Conservation (phyloP, 2,329 filamentous ascomycete species). For the Alternaria gaisen region DNA sequence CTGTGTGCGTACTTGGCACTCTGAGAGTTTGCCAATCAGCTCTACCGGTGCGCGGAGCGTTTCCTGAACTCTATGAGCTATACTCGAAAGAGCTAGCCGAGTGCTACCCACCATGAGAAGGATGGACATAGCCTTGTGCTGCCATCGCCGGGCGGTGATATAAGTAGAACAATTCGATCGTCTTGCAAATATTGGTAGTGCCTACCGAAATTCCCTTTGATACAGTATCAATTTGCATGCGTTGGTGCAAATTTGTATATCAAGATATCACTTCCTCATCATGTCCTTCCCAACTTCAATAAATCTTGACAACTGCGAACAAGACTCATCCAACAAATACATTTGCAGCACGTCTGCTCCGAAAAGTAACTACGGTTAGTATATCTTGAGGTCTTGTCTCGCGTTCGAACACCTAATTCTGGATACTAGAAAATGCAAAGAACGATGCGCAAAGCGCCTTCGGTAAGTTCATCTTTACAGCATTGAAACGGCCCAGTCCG, state of each 20-base stretch:
- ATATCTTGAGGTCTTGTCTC: background rate
- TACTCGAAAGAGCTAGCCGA: background rate
- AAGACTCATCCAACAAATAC: background rate
- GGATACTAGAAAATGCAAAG: background rate
- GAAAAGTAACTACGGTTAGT: background rate
- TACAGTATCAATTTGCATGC: background rate
- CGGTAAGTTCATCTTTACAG: background rate
- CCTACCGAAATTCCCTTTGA: background rate
- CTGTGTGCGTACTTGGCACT: conserved; percentile 5
- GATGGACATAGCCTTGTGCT: background rate
- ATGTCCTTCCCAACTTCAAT: conserved; percentile 5
- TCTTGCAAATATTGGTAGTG: background rate
- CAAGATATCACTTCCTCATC: background rate
- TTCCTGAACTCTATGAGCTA: background rate
- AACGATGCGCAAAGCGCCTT: background rate
- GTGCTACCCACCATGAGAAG: background rate
- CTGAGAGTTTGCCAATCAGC: background rate
- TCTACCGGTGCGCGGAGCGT: background rate
- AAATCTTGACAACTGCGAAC: background rate
- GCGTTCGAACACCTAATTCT: background rate
- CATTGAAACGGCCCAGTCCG: background rate
- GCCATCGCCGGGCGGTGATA: background rate
- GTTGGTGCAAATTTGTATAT: background rate
- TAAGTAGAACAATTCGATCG: background rate
- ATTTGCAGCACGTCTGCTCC: background rate